A percentile compares a stretch with the other conserved stretches of the same genome.
Conservation (phyloP, 75 land plant genomes). For the Larix kaempferi region DNA sequence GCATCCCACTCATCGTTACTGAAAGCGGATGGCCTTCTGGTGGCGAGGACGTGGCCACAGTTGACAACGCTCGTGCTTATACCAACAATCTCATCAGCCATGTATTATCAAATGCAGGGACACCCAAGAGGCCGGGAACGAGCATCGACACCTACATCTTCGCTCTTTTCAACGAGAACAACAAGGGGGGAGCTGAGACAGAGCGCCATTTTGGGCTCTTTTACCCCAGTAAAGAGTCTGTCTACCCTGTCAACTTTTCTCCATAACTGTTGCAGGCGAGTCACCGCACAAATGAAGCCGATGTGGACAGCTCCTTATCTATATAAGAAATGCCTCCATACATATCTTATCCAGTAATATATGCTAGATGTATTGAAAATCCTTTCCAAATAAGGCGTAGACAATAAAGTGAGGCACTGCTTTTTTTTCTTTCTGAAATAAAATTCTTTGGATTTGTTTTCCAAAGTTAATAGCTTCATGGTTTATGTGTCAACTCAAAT, state of each 20-base stretch:
- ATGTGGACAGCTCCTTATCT: no score
- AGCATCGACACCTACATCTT: slow-evolving; percentile 34
- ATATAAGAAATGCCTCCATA: no score
- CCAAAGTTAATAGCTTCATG: no score
- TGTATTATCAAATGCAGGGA: slow-evolving; percentile 15
- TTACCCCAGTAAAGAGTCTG: background rate
- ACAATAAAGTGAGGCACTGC: no score
- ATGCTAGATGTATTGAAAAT: no score
- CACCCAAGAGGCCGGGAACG: slow-evolving; percentile 32
- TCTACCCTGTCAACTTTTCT: background rate
- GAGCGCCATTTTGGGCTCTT: slow-evolving; percentile 30
- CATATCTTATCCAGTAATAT: no score
- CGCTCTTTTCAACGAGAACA: slow-evolving; percentile 56
- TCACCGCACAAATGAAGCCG: no score
- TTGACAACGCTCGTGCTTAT: slow-evolving; percentile 25
- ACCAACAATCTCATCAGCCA: slow-evolving; percentile 27
- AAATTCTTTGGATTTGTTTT: no score
- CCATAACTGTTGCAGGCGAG: no score
- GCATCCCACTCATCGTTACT: slow-evolving; percentile 16
- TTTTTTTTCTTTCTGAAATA: no score
- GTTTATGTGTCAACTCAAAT: no score
- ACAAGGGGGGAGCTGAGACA: slow-evolving; percentile 19
- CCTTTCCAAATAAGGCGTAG: no score
- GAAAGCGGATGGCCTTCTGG: slow-evolving; percentile 57
- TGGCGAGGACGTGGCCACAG: slow-evolving; percentile 24